Conservation (phyloP, 2,329 filamentous ascomycete species). For the Westerdykella sp. region DNA sequence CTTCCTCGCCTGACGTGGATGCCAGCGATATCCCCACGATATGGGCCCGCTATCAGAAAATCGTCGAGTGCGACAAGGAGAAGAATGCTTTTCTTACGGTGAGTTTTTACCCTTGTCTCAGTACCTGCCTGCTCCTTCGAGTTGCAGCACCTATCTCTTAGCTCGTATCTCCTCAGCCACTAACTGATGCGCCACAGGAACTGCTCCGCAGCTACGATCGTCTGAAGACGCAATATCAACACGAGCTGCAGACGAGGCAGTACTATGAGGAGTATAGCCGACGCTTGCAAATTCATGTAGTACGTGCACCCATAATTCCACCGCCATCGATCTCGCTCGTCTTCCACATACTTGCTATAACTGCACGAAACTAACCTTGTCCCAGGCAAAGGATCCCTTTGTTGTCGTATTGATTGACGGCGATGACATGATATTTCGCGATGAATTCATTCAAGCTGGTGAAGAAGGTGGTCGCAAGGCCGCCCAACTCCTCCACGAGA, state of each 20-base stretch:
- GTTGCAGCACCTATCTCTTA: not conserved
- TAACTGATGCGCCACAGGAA: constrained; percentile 24
- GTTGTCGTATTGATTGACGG: constrained; percentile 51
- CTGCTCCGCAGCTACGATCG: constrained; percentile 38
- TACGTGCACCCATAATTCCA: constrained; percentile 6
- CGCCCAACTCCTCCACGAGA: constrained; percentile 44
- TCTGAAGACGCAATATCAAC: constrained; percentile 26
- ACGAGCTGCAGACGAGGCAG: constrained; percentile 19
- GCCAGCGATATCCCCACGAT: constrained; percentile 4
- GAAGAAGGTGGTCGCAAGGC: constrained; percentile 50
- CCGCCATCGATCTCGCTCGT: not conserved
- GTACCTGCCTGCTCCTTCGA: too few species aligned
- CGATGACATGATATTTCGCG: constrained; percentile 51
- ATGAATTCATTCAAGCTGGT: constrained; percentile 46
- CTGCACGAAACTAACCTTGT: constrained; percentile 4
- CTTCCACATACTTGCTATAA: not conserved
- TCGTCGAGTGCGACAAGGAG: constrained; percentile 24
- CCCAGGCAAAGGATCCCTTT: constrained; percentile 49
- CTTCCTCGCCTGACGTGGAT: too few species aligned
- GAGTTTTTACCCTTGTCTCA: not conserved
- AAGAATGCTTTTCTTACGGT: constrained; percentile 33
- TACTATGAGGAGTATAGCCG: constrained; percentile 13
- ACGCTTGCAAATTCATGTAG: constrained; percentile 20
- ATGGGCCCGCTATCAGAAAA: constrained; percentile 26
- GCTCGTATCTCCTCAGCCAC: not conserved